Base-by-base conservation (phyloP, 2,329 filamentous ascomycete species). In the Leptographium galeiforme region DNA sequence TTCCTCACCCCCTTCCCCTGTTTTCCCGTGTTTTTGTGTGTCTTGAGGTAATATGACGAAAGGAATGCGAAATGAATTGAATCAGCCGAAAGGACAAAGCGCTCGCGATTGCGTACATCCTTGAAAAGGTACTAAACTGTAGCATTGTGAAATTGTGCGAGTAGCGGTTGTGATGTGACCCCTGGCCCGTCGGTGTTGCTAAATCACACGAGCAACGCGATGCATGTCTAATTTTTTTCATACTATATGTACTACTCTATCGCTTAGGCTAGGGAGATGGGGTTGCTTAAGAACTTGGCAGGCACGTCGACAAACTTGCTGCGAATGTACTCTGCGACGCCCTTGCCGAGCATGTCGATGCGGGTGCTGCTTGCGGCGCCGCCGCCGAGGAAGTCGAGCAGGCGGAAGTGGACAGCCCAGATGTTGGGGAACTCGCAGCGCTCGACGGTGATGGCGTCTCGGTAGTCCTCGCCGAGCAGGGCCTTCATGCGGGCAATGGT, bases 281-380 rank as follows among this genome's bases (percentile, higher is more conserved):
- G 44, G 30, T 46, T 46, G 44, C 30, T 46, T 7, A 49, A 18
- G 36, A 66, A 56, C 8, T 58, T 57, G 11, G 25, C 33, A 0
- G 65, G 65, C 44, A 67, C 19, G n/a, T 62, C 62, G 18, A 66
- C 62, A 12, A 61, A 48, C 33, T 63, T 62, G 10, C 59, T 61
- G 18, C 64, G 61, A 38, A 77, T 59, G 61, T 72, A 78, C 63
- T 78, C 75, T 14, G 68, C 72, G 59, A 77, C 70, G 0, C 73
- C 73, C 60, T 78, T 78, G 2, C 69, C 76, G 58, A 78, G 69
- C 2, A 68, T 66, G 61, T 78, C 75, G 19, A 78, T 54, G 30
- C 70, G 61, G 38, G 65, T 68, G 25, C 68, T 73, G 54, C 72
- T 73, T 58, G 73, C 76, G 1, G 78, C 71, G 0, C 69, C 69